Percentiles rank a stretch among this genome's conserved stretches.
Conservation (phyloP, 2,329 filamentous ascomycete genomes). For the Xylaria digitata region DNA sequence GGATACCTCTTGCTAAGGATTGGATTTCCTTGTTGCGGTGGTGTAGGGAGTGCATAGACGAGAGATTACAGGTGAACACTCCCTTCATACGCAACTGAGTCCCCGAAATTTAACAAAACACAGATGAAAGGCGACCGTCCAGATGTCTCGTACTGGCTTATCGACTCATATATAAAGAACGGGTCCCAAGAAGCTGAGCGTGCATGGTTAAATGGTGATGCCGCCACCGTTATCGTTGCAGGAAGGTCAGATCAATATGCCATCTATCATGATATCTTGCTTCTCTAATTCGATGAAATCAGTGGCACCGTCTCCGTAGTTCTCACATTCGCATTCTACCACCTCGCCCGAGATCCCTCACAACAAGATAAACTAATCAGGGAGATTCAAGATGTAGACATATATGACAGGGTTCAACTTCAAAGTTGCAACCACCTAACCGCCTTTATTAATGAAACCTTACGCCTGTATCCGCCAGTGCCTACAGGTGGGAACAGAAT, state of each 20-base stretch:
- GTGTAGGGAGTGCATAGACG: constrained; percentile 24
- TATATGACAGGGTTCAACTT: constrained; percentile 35
- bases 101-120: background rate
- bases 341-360: constrained; percentile 13
- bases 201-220: constrained; percentile 26
- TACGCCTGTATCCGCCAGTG: constrained; percentile 47
- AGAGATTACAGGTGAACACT: constrained; percentile 16
- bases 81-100: too few relatives aligned
- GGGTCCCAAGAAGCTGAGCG: background rate
- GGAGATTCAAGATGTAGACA: constrained; percentile 27
- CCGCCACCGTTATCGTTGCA: constrained; percentile 24
- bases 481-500: constrained; percentile 45
- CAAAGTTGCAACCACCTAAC: constrained; percentile 39
- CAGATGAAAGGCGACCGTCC: constrained; percentile 6
- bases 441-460: constrained; percentile 48
- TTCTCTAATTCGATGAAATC: background rate
- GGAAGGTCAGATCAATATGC: constrained; percentile 18
- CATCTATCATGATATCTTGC: background rate
- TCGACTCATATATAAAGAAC: constrained; percentile 8
- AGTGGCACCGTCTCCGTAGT: constrained; percentile 23
- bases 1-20: background rate
- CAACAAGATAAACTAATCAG: constrained; percentile 20
- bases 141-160: constrained; percentile 27
- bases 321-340: constrained; percentile 29
- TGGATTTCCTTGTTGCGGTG: constrained; percentile 14